Base-by-base conservation (phyloP, 257 asterid genomes). In the Euphrasia confusa region DNA sequence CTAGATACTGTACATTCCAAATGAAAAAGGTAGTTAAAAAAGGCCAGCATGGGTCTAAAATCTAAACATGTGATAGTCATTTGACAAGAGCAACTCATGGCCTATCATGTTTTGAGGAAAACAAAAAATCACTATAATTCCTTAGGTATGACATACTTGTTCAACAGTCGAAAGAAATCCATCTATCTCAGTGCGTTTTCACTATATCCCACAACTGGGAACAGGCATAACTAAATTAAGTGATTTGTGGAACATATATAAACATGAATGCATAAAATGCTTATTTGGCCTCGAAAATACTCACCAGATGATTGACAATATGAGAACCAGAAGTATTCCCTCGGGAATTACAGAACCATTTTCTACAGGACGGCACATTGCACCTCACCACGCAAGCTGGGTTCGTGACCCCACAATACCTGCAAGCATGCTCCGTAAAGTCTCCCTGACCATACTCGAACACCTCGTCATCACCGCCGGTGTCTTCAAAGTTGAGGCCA, bases 291-390 rank as follows among this genome's bases (percentile, higher is more conserved):
- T 58, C 39, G 9, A 30, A 55, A 54, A 48, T 35, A 75, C 99
- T 82, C 71, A 93, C 97, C 89, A 93, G 72, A 80, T 93, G 99
- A 82, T 87, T 93, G 55, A 89, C 97, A 65, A 89, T 93, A 74
- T 93, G 97, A 26, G 99, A 93, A 32, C 99, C 99, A 65, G 99
- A 93, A 4, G 99, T 93, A 65, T 93, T 93, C 74, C 99, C 99
- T 26, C 99, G 85, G 1, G 99, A 89, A 75, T 89, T 93, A 72
- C 99, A 93, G 70, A 93, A 89, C 99, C 97, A 93, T 40, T 89
- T 89, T 73, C 99, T 79, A 75, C 99, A 93, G 0, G 96, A 84
- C 0, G 99, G 97, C 55, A 93, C 95, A 68, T 93, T 93, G 74
- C 99, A 93, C 72, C 99, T 75, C 24, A 80, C 97, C 17, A 93